Base-by-base conservation (phyloP, 2,329 filamentous ascomycete genomes). In the Cladosporium sp. region DNA sequence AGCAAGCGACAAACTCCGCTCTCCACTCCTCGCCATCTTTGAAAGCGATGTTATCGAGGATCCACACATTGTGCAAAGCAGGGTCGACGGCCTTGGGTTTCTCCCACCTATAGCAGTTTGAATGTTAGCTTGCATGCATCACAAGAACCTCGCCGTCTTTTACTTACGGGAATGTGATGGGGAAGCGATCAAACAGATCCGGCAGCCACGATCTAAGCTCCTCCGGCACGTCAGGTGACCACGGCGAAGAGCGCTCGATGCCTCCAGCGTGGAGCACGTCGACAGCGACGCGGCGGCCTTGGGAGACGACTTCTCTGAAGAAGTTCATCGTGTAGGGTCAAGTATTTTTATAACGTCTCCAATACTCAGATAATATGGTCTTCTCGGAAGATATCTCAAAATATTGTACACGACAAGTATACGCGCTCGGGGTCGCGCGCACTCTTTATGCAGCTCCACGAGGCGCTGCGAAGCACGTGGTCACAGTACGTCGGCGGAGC, bases 21-120 rank as follows among this genome's bases (percentile, higher is more conserved):
- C 91, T 84, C 92, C 93, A 97, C 62, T 70, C 70, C 54, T 69
- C 72, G 77, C 66, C 77, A 75, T 63, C 74, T 60, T 87, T 86
- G 76, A 90, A 94, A 4, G 93, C 93, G 2, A 91, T 94, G 74
- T 95, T 97, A 80, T 98, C 93, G 58, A 97, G 83, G 8, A 97
- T 82, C 94, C 94, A 97, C 49, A 97, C 88, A 15, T 86, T 87
- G 76, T 97, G 90, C 59, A 82, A 78, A n/a, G 86, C 80, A 18
- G 83, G 82, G 64, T 87, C 85, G 57, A 92, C 85, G 6, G 74
- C 71, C 57, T 72, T 68, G 6, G 38, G 55, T 55, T 71, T 69
- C 26, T 68, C 67, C 74, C 75, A 76, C 11, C 61, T 64, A 26
- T 15, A 44, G 21, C 12, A 24, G 30, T 26, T 1, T 7, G 5